Evolutionary conservation across 2,329 filamentous ascomycete genomes (phyloP), one percentile per base, ranked within the genome.

Genomic region (Chalaropsis ovoidea): DNA sequence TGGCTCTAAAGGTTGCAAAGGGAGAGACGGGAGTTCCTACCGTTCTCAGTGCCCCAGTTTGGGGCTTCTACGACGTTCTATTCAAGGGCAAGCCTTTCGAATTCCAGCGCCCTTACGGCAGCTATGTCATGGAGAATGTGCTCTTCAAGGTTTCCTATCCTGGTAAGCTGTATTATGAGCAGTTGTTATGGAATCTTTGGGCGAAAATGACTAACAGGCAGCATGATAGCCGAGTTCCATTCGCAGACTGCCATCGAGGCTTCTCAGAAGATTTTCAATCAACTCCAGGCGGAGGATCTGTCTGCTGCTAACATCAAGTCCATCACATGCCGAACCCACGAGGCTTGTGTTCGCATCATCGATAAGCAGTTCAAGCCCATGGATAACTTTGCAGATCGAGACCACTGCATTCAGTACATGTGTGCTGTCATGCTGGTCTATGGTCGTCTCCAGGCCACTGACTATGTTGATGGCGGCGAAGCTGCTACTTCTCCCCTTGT

Each of bases 361-460:
- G 94, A 99, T 84, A 99, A 99, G 84, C 94, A 99, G 80, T 95
- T 96, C 84, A 97, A 96, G 84, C 87, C 92, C 72, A 95, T 99
- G 90, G 92, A 96, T 82, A 99, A 99, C 86, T 99, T 97, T 74
- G 94, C 94, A 74, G 94, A 99, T 79, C 91, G 94, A 74, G 94
- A 99, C 78, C 94, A 99, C 84, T 99, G 94, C 80, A 93, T 99
- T 71, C 94, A 97, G 81, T 99, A 99, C 85, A 99, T 99, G 94
- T 89, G 90, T 74, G 82, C 92, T 69, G 91, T 90, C 73, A 97
- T 97, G 91, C 87, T 99, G 71, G 87, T 88, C 70, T 97, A 93
- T 77, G 90, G 94, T 76, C 91, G 94, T 70, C 88, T 99, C 69
- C 89, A 92, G 72, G 93, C 94, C 62, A 89, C 83, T 70, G 94